Evolutionary conservation across 1,139 yeast genomes (phyloP).

Genomic region (Kurtzmaniella quercitrusa): DNA sequence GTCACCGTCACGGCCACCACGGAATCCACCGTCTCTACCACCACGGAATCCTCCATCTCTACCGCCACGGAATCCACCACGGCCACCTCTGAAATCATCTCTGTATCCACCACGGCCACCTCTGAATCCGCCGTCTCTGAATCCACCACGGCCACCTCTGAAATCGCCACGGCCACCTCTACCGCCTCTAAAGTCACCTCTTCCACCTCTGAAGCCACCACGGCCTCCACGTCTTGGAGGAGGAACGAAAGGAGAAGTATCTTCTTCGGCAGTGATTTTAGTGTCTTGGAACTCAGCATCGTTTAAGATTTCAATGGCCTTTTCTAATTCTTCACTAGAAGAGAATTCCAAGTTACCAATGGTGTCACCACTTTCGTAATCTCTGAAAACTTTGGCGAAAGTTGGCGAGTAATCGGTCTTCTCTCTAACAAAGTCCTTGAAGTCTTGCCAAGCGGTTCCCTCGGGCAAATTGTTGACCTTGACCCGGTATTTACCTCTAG

Average conservation of each 20-base stretch:
- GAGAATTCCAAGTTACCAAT: constrained; percentile 77
- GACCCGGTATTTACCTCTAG: constrained; percentile 70
- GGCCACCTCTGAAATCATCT: constrained; percentile 38
- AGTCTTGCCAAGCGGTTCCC: constrained; percentile 80
- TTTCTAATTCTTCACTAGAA: constrained; percentile 67
- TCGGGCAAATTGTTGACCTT: constrained; percentile 67
- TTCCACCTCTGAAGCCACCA: constrained; percentile 41
- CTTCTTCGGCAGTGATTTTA: constrained; percentile 67
- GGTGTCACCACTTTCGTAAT: constrained; percentile 55
- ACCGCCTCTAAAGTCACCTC: constrained; percentile 27
- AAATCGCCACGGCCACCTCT: constrained; percentile 22
- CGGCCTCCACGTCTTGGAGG: constrained; percentile 56
- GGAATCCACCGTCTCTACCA: constrained; percentile 34
- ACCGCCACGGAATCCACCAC: constrained; percentile 32
- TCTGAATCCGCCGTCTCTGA: constrained; percentile 18
- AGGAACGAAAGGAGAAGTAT: constrained; percentile 73
- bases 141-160: constrained; percentile 30
- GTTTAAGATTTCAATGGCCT: constrained; percentile 64
- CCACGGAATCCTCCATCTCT: constrained; percentile 36
- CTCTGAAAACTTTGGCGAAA: constrained; percentile 68
- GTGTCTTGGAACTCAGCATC: constrained; percentile 70
- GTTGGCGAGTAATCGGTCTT: constrained; percentile 62
- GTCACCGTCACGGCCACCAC: constrained; percentile 15
- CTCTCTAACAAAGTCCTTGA: constrained; percentile 75
- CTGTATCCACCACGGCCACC: constrained; percentile 32